These are phyloP conservation scores for Cercospora sp. DNA, from an alignment of 2,329 filamentous ascomycete genomes.

Conservation along the genomic window DNA sequence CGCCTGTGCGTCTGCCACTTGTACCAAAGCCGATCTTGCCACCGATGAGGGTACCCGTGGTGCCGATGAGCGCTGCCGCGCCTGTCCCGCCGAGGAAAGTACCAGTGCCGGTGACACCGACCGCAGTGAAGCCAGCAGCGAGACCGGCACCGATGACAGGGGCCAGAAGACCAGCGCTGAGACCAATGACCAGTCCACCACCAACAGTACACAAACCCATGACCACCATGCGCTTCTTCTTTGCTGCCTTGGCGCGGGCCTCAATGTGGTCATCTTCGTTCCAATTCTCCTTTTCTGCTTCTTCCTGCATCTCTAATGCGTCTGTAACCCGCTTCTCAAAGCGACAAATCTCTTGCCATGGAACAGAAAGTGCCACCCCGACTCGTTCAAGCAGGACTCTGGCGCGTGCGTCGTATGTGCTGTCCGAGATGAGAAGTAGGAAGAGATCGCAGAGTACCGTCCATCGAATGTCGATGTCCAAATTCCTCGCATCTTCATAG, in stretches of 20 bases:
- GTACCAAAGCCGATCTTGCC: constrained; percentile 82
- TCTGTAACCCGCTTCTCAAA: constrained; percentile 98
- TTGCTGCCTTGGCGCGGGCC: constrained; percentile 72
- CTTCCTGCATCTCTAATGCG: constrained; percentile 95
- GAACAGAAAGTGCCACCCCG: constrained; percentile 74
- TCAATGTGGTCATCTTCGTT: constrained; percentile 96
- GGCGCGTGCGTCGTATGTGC: constrained; percentile 86
- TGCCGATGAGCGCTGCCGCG: constrained; percentile 91
- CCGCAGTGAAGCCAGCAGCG: constrained; percentile 90
- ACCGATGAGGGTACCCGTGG: constrained; percentile 80
- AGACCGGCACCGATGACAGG: constrained; percentile 92
- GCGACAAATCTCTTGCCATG: constrained; percentile 89
- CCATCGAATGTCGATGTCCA: constrained; percentile 96
- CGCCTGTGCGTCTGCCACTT: constrained; percentile 81
- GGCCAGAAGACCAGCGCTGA: constrained; percentile 87
- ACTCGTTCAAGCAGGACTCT: constrained; percentile 80
- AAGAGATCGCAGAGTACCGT: constrained; percentile 96
- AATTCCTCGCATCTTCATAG: constrained; percentile 74
- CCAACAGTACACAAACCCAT: constrained; percentile 97
- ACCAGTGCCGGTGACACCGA: constrained; percentile 85
- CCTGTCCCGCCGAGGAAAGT: constrained; percentile 89
- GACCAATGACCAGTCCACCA: constrained; percentile 88
- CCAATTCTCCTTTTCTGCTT: constrained; percentile 93
- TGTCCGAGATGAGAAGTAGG: constrained; percentile 92
- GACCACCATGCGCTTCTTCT: constrained; percentile 83